These are phyloP conservation scores for Phytophthora pseudosyringae DNA, from an alignment of 352 stramenopile genomes.

Conservation along the genomic window DNA sequence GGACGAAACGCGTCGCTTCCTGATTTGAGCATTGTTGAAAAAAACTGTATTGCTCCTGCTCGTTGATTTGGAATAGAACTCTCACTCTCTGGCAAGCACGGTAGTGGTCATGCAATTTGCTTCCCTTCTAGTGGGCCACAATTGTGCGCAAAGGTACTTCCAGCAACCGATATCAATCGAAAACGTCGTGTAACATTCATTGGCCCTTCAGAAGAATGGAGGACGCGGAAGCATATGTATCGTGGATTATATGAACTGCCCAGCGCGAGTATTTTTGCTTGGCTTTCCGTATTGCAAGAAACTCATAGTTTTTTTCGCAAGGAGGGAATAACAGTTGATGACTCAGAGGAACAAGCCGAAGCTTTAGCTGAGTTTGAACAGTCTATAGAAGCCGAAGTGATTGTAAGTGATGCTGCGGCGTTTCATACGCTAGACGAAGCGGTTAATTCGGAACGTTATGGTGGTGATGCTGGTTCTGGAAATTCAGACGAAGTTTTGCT, in stretches of 20 bases:
- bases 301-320: not conserved
- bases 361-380: not conserved
- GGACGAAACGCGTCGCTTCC: not conserved
- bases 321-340: not conserved
- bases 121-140: not conserved
- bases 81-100: not conserved
- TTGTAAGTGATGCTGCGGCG: not conserved
- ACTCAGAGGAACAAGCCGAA: not conserved
- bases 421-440: not conserved
- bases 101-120: slow-evolving; percentile 2
- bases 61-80: not conserved
- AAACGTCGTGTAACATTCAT: slow-evolving; percentile 1
- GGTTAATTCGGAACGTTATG: not conserved
- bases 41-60: not conserved
- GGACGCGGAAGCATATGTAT: not conserved
- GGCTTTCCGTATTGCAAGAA: not conserved
- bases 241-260: not conserved
- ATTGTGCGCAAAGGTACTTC: not conserved
- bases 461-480: not conserved
- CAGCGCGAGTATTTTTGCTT: not conserved
- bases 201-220: slow-evolving; percentile 1
- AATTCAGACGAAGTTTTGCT: not conserved
- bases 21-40: not conserved
- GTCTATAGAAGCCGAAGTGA: not conserved
- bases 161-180: not conserved